Evolutionary conservation across 257 asterid genomes (phyloP), one percentile per base, ranked within the genome.

Genomic region (Scutellaria barbata): DNA sequence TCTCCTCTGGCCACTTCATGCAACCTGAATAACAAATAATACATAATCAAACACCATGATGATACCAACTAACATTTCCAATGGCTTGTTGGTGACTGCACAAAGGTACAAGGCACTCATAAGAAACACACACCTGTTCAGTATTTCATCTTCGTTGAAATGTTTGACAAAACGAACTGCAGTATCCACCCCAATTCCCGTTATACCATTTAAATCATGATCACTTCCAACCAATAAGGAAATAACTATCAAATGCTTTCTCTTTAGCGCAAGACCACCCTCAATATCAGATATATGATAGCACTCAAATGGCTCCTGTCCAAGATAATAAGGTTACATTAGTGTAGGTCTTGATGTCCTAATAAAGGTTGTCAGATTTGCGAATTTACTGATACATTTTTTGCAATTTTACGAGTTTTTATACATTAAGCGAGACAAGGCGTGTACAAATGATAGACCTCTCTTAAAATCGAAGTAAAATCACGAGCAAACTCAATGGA

Each of bases 281-380:
- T 92, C 97, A 60, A 95, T 87, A 77, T 92, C 99, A 13, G 92
- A 81, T 48, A 89, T 80, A 76, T 77, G 54, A 77, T 95, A 95
- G 88, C 92, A 89, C 76, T 95, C 99, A 75, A 92, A 80, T 61
- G 99, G 96, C 67, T 92, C 98, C 99, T 95, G 89, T 63, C 70
- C 73, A 76, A 71, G 66, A 67, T 52, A 55, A 45, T 66, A 70
- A 47, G 35, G 70, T 68, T 70, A 43, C 8, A 16, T 66, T 33
- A 58, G 22, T 50, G 47, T 40, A 52, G 25, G 67, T 56, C 16
- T 30, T 30, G 35, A 30, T 30, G 35, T 30, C 35, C 35, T 4
- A 30, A 1, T 1, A 30, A 30, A 30, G 35, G 35, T 30, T 30
- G 35, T 30, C 35, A 30, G 35, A 30, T 30, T 30, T 30, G 35